Conservation (phyloP, 1,139 yeast species). For the Saccharomycopsis crataegensis region DNA sequence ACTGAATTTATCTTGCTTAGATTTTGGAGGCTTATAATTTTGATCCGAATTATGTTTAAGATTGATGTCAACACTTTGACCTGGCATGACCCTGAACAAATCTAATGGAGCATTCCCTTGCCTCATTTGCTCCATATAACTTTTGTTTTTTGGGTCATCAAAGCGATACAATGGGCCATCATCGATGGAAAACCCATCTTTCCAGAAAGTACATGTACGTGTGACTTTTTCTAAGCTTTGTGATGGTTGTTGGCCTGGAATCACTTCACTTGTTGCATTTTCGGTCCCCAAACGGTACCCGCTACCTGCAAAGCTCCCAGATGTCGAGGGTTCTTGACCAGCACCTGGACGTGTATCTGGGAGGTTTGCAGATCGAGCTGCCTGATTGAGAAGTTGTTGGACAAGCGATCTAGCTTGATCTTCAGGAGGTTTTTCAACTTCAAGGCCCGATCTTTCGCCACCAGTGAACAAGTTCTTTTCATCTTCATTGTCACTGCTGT, state of each 20-base stretch:
- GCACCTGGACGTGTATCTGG: conserved; percentile 24
- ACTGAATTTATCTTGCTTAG: conserved; percentile 32
- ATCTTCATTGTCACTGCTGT: conserved; percentile 46
- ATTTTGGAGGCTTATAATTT: conserved; percentile 67
- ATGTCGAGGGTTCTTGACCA: conserved; percentile 32
- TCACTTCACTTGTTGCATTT: conserved; percentile 36
- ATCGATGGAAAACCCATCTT: conserved; percentile 91
- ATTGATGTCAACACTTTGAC: conserved; percentile 93
- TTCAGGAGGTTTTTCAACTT: conserved; percentile 85
- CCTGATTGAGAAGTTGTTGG: conserved; percentile 53
- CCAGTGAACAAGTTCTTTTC: conserved; percentile 76
- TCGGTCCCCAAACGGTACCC: conserved; percentile 79
- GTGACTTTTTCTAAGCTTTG: conserved; percentile 45
- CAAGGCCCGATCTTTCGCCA: conserved; percentile 91
- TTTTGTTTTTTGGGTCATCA: conserved; percentile 83
- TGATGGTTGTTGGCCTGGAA: conserved; percentile 25
- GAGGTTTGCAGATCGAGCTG: conserved; percentile 41
- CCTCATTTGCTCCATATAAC: conserved; percentile 70
- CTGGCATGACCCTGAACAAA: conserved; percentile 72
- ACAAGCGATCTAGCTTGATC: conserved; percentile 40
- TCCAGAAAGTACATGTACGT: conserved; percentile 88
- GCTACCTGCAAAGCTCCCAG: conserved; percentile 45
- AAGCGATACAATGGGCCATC: conserved; percentile 81
- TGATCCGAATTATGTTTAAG: conserved; percentile 79
- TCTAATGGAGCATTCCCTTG: conserved; percentile 92